Evolutionary conservation across 306 rosid genomes (phyloP).

Genomic region (Boehmeria nivea): DNA sequence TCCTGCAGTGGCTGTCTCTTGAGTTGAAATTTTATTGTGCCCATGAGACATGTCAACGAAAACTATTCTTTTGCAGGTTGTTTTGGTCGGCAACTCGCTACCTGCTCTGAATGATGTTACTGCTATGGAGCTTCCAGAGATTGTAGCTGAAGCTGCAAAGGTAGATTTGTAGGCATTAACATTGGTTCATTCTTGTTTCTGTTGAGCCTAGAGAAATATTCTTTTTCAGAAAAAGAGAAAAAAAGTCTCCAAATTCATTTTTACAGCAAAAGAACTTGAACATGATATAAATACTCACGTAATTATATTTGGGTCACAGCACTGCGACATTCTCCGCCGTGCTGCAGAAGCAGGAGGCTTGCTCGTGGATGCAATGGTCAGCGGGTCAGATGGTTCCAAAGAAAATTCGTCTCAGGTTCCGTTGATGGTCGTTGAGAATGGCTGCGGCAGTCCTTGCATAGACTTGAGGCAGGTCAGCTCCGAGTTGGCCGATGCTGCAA

Average conservation of each 20-base stretch:
- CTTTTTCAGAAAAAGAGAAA: background rate
- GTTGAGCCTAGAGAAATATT: too few species aligned
- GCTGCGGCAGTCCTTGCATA: conserved; percentile 96
- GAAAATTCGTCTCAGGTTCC: conserved; percentile 53
- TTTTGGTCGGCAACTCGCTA: conserved; percentile 89
- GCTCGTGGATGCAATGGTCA: conserved; percentile 90
- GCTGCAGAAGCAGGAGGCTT: conserved; percentile 97
- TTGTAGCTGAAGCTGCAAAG: conserved; percentile 98
- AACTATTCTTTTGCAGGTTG: conserved; percentile 53
- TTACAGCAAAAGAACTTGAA: background rate
- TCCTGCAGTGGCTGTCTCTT: too few species aligned
- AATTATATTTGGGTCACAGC: conserved; percentile 38
- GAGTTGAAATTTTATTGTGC: background rate
- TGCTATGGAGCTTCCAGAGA: conserved; percentile 95
- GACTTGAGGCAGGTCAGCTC: conserved; percentile 99
- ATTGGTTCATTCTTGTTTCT: background rate
- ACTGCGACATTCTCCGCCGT: conserved; percentile 86
- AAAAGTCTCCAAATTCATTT: background rate
- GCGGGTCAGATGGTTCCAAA: conserved; percentile 45
- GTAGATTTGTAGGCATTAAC: conserved; percentile 36
- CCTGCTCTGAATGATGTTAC: conserved; percentile 95
- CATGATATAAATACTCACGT: background rate
- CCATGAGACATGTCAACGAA: background rate
- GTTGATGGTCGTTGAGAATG: conserved; percentile 91
- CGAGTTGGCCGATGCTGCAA: conserved; percentile 88